Percentiles rank a stretch among this genome's conserved stretches.
Evolutionary conservation across 176 grass and related monocot species (phyloP).

Genomic region (Eleusine coracana): DNA sequence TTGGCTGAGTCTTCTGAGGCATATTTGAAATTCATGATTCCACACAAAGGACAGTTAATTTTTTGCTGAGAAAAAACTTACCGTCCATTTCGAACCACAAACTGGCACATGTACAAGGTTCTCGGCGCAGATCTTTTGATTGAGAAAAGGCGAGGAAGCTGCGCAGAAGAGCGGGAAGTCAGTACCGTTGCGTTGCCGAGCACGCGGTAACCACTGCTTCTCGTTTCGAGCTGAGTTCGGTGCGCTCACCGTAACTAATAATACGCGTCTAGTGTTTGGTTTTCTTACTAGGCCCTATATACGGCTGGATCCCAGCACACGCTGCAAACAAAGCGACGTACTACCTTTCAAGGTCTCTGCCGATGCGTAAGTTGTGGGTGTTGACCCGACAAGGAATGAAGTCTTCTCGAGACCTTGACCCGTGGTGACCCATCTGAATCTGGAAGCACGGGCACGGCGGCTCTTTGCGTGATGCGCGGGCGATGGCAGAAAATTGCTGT

Average conservation of each 20-base stretch:
- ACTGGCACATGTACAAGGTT: too few species aligned
- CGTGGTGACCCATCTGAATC: neutral
- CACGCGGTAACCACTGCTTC: neutral
- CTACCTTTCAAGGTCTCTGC: conserved; percentile 13
- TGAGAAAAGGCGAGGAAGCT: conserved; percentile 19
- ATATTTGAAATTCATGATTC: neutral
- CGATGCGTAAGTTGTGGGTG: neutral
- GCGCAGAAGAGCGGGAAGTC: neutral
- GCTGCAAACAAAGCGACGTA: neutral
- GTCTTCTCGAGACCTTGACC: conserved; percentile 38
- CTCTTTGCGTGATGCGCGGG: neutral
- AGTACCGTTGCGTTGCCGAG: neutral
- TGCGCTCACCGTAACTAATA: too few species aligned
- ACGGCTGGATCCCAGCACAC: neutral
- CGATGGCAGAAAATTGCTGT: neutral
- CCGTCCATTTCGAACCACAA: too few species aligned
- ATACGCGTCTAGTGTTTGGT: conserved; percentile 1
- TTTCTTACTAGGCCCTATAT: neutral
- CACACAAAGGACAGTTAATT: neutral
- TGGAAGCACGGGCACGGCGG: neutral
- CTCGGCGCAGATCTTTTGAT: neutral
- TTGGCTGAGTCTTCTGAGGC: neutral
- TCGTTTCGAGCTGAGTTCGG: neutral
- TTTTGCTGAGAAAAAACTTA: neutral
- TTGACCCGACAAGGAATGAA: neutral